Evolutionary conservation across 2,329 filamentous ascomycete genomes (phyloP).

Genomic region (Penicillium olsonii): DNA sequence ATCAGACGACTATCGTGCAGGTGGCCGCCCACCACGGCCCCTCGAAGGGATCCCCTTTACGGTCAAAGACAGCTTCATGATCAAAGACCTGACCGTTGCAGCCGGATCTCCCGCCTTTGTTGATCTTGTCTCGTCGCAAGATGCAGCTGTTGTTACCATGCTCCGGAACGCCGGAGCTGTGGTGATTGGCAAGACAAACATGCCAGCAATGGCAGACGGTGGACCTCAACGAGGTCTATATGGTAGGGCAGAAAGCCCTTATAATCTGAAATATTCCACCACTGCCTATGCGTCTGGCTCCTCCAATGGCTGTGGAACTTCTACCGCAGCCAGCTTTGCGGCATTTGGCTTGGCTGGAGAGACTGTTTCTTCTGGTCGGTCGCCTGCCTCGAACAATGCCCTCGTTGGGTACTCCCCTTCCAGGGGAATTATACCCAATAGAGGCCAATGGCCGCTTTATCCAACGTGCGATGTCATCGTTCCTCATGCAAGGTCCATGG

Average conservation of each 20-base stretch:
- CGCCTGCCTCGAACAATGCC: conserved; percentile 56
- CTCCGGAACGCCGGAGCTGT: conserved; percentile 53
- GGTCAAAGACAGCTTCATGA: conserved; percentile 59
- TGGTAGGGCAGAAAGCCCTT: conserved; percentile 58
- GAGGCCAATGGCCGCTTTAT: conserved; percentile 56
- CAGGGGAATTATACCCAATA: conserved; percentile 50
- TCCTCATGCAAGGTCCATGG: conserved; percentile 50
- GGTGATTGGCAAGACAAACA: conserved; percentile 58
- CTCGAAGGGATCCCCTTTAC: conserved; percentile 60
- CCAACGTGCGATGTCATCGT: conserved; percentile 55
- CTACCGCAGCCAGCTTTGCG: conserved; percentile 52
- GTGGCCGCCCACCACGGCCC: conserved; percentile 33
- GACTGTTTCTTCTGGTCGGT: conserved; percentile 55
- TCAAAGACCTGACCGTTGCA: conserved; percentile 54
- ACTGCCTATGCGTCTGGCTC: conserved; percentile 59
- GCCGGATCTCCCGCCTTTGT: conserved; percentile 56
- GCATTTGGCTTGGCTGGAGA: conserved; percentile 55
- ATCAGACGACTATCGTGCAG: conserved; percentile 47
- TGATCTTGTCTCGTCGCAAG: conserved; percentile 50
- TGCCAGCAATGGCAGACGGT: conserved; percentile 59
- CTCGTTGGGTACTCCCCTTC: conserved; percentile 57
- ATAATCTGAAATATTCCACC: conserved; percentile 54
- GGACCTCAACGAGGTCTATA: conserved; percentile 59
- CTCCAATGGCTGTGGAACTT: conserved; percentile 56
- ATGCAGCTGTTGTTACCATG: conserved; percentile 51